phyloP scores from a whole-genome alignment of 306 rosid genomes.

The Cotoneaster glaucophyllus region DNA sequence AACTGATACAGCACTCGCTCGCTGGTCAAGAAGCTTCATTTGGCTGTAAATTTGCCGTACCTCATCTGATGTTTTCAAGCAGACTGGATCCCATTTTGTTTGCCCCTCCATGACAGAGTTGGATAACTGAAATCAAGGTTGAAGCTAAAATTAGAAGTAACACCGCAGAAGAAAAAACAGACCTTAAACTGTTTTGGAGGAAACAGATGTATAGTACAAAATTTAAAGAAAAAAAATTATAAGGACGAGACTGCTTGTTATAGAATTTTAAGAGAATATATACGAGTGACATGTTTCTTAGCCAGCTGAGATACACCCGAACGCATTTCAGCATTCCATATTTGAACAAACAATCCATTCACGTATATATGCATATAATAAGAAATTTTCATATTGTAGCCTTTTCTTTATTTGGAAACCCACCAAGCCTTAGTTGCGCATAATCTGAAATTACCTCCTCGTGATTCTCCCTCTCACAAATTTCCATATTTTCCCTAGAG shows the following conservation, averaged over 20 bases:
- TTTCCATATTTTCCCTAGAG: neutral
- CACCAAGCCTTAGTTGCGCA: neutral
- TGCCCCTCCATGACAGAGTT: constrained; percentile 76
- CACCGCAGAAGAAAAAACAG: neutral
- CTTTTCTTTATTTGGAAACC: neutral
- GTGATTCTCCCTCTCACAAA: neutral
- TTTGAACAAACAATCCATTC: neutral
- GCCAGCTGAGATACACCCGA: neutral
- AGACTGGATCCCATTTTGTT: constrained; percentile 90
- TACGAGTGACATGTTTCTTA: neutral
- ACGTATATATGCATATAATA: neutral
- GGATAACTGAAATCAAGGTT: constrained; percentile 51
- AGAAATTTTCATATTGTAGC: neutral
- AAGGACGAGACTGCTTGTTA: neutral
- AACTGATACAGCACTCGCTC: constrained; percentile 49
- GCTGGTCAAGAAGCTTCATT: constrained; percentile 66
- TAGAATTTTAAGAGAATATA: neutral
- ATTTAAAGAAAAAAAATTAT: neutral
- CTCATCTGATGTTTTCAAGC: constrained; percentile 53
- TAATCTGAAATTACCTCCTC: neutral
- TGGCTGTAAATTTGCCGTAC: constrained; percentile 45
- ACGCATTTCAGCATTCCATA: neutral
- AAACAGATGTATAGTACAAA: neutral
- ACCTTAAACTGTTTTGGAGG: neutral
- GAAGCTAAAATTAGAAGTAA: constrained; percentile 27